phyloP scores from a whole-genome alignment of 345 rosid genomes.

The Arabis alpina region DNA sequence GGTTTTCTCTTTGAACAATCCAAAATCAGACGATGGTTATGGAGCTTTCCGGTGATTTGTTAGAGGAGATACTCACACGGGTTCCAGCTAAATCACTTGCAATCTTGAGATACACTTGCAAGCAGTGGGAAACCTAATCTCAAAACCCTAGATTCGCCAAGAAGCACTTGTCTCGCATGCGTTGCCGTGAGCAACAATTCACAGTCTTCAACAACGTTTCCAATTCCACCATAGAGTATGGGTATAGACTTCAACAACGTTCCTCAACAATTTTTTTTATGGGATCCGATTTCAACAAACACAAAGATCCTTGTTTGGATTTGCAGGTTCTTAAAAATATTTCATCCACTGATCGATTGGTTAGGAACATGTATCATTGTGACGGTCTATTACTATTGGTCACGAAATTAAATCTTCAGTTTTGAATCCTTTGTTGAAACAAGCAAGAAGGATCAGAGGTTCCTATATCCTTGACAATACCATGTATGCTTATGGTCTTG shows the following conservation, averaged over 20 bases:
- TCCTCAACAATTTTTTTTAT: not conserved
- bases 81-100: not conserved
- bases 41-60: slow-evolving; percentile 1
- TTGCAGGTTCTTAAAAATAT: not conserved
- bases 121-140: not conserved
- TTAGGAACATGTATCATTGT: not conserved
- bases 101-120: not conserved
- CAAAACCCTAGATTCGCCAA: not conserved
- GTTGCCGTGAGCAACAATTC: slow-evolving; percentile 24
- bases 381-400: slow-evolving; percentile 14
- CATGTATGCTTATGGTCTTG: slow-evolving; percentile 16
- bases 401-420: not conserved
- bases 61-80: slow-evolving; percentile 21
- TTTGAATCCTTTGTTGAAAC: slow-evolving; percentile 13
- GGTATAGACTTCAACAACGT: not conserved
- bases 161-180: not conserved
- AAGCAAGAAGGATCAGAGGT: not conserved
- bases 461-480: not conserved
- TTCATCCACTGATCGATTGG: not conserved
- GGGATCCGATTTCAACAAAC: not conserved
- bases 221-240: not conserved
- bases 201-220: not conserved
- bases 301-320: not conserved
- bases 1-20: not conserved
- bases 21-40: not conserved